Evolutionary conservation across 306 rosid genomes (phyloP), one percentile per base, ranked within the genome.

Genomic region (Gillenia trifoliata): DNA sequence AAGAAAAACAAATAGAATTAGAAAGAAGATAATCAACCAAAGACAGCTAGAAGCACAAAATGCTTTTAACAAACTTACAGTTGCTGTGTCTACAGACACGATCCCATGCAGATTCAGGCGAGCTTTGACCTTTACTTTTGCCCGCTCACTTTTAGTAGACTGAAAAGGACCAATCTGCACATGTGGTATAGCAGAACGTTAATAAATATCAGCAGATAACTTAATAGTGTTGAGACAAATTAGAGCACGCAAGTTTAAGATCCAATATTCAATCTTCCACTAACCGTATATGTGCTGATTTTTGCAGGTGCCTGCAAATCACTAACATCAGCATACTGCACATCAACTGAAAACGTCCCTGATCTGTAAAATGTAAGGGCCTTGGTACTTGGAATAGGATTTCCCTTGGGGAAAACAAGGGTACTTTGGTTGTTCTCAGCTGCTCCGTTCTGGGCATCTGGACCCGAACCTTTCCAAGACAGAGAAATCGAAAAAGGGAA

Each of bases 131-230:
- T 89, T 95, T 30, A 92, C 20, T 68, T 90, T 95, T 26, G 87
- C 88, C 63, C 88, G 82, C 29, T 92, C 97, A 69, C 76, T 60
- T 71, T 84, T 85, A 6, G 89, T 61, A 34, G 89, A 66, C 67
- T 89, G 90, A 50, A 95, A 92, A 49, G 98, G 98, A 69, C 98
- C 99, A 80, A 95, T 89, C 99, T 95, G 87, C 85, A 81, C 2
- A 70, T 4, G 67, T 28, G 15, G 33, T 65, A 75, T 29, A 72
- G 25, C 29, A 4, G 26, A 41, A 72, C 11, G 31, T 26, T 11
- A 34, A 41, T 10, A 74, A 69, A 45, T 2, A 25, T 9, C 4
- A 4, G 10, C 49, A 26, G 4, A 19, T 3, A 16, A 47, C 8
- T 8, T 34, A 11, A 1, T 57, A 59, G 55, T 28, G 64, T 60